Percentiles rank a stretch among this genome's conserved stretches.
Conservation (phyloP, 441 rosid genomes). For the Erodium trifolium region DNA sequence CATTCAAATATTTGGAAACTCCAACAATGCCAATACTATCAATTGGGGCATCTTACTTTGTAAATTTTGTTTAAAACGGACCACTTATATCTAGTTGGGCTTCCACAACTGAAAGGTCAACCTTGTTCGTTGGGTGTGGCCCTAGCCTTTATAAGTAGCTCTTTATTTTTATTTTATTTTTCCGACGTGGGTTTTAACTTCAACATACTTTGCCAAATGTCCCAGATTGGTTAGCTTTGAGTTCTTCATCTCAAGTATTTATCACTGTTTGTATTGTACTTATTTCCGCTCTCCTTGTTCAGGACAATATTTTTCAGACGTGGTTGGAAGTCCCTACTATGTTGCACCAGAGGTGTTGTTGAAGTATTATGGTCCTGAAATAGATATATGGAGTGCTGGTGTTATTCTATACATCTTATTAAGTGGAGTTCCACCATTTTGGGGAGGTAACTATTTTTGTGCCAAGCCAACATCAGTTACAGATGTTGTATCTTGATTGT, state of each 20-base stretch:
- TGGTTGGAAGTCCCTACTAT: constrained; percentile 93
- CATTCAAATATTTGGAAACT: not conserved
- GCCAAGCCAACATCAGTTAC: not conserved
- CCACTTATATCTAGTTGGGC: no score
- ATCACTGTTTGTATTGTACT: not conserved
- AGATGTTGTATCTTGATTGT: not conserved
- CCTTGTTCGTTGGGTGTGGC: no score
- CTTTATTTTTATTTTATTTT: no score
- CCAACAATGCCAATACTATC: not conserved
- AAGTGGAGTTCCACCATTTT: constrained; percentile 93
- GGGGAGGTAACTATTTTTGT: constrained; percentile 61
- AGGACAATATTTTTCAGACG: constrained; percentile 80
- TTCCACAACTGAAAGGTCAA: no score
- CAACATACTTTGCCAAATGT: no score
- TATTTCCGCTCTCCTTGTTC: constrained; percentile 12
- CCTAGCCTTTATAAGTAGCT: no score
- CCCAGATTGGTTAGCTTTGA: no score
- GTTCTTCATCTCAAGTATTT: not conserved
- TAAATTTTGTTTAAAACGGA: no score
- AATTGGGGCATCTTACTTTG: not conserved
- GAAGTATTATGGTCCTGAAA: constrained; percentile 76
- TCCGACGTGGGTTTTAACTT: no score
- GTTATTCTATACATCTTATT: constrained; percentile 81
- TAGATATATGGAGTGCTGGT: constrained; percentile 99
- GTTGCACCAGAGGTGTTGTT: constrained; percentile 93